Base-by-base conservation (phyloP, 2,329 filamentous ascomycete species). In the Epichloe amarillans region DNA sequence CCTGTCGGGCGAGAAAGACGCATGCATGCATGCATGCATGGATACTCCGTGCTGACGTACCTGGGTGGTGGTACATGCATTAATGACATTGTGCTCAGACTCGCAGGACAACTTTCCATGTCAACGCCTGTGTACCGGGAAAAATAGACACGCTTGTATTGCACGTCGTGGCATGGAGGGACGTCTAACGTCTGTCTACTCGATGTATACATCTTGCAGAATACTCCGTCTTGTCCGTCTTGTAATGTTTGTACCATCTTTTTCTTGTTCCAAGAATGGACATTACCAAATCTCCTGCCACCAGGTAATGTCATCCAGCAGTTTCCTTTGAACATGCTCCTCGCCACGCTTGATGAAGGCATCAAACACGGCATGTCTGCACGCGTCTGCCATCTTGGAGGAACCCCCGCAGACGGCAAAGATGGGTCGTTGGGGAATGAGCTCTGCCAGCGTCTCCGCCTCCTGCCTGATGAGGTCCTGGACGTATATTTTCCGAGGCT, bases 281-380 rank as follows among this genome's bases (percentile, higher is more conserved):
- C 61, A 81, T 30, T 62, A 81, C 77, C 78, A 82, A 26, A 78
- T 79, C 61, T 82, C 78, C 62, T 81, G 75, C 74, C 77, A 80
- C 62, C 72, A 74, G 7, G 64, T 70, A 43, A 71, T 55, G 6
- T 57, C 59, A 1, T 62, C 60, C 46, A 71, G 62, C 35, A 62
- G 56, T 49, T 55, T 60, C 57, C 72, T 69, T 1, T 72, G 70
- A 50, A 63, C 58, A 30, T 68, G 67, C n/a, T 66, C 59, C 11
- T 67, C 59, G 3, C 59, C 58, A 10, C 68, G 66, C 8, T 66
- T 59, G 2, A 72, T 65, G 54, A 75, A 70, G 1, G 68, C 71
- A 44, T 78, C 74, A 41, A 71, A 67, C 11, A 82, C 66, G 2
- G 76, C 76, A 15, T 61, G 63, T 49, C 74, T 73, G 41, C 79